phyloP scores from a whole-genome alignment of 345 rosid species.

The Rhodamnia argentea region DNA sequence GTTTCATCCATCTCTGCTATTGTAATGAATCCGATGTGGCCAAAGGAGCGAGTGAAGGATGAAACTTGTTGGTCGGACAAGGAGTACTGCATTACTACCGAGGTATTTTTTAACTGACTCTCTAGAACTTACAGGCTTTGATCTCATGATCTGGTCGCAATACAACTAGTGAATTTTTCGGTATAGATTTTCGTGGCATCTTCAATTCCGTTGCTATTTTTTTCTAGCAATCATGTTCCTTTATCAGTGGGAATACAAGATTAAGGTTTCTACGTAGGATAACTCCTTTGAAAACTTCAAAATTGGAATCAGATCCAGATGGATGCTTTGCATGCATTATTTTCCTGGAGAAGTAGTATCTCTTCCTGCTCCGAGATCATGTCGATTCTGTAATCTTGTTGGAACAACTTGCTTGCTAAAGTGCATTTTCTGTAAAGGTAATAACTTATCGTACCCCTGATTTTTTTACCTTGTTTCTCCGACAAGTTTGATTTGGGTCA shows the following conservation, averaged over 20 bases:
- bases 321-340: not conserved
- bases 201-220: not conserved
- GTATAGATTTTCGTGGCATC: not conserved
- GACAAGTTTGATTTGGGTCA: not conserved
- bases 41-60: conserved; percentile 11
- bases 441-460: not conserved
- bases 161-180: not conserved
- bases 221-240: not conserved
- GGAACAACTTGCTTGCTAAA: not conserved
- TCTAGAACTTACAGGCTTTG: not conserved
- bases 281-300: not conserved
- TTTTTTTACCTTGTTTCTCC: no score
- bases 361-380: not conserved
- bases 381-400: not conserved
- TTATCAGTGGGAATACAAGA: not conserved
- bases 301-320: not conserved
- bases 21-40: conserved; percentile 14
- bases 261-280: not conserved
- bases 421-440: not conserved
- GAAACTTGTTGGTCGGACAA: conserved; percentile 26
- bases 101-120: not conserved
- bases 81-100: conserved; percentile 9
- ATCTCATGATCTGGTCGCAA: not conserved
- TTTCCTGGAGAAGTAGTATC: not conserved
- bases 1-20: conserved; percentile 15